These are phyloP conservation scores for Tolypocladium pustulatum DNA, from an alignment of 2,329 filamentous ascomycete genomes.

Conservation along the genomic window DNA sequence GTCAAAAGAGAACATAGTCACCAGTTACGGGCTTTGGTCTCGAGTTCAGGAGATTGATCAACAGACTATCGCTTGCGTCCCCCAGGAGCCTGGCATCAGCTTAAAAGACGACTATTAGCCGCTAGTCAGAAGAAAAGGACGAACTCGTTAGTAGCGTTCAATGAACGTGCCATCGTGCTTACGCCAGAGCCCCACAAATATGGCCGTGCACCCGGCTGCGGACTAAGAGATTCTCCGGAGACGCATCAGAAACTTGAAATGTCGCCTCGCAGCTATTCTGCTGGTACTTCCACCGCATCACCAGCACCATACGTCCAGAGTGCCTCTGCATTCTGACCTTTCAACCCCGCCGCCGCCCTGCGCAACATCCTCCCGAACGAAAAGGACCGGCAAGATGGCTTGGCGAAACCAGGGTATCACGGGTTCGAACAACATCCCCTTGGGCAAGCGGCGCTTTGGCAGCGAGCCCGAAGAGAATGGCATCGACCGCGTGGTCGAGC, in stretches of 20 bases:
- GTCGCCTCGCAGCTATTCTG: not conserved
- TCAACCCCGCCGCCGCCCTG: not conserved
- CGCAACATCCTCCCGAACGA: not conserved
- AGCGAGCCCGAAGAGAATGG: conserved; percentile 38
- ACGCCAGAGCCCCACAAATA: no score
- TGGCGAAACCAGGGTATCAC: conserved; percentile 78
- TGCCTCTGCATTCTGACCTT: not conserved
- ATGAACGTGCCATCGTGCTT: no score
- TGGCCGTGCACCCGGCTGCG: no score
- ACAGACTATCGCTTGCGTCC: no score
- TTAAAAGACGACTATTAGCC: no score
- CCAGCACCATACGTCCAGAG: not conserved
- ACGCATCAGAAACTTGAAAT: not conserved
- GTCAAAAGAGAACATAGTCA: no score
- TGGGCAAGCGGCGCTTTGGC: conserved; percentile 76
- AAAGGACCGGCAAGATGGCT: conserved; percentile 39
- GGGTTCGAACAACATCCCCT: conserved; percentile 93
- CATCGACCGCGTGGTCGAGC: conserved; percentile 29
- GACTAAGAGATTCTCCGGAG: not conserved
- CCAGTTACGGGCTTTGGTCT: no score
- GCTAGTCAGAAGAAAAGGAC: no score
- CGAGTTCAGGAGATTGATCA: no score
- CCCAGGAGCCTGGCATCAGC: no score
- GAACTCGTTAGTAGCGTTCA: no score
- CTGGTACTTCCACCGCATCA: not conserved